Conservation (phyloP, 2,329 filamentous ascomycete species). For the Zymoseptoria ardabiliae region DNA sequence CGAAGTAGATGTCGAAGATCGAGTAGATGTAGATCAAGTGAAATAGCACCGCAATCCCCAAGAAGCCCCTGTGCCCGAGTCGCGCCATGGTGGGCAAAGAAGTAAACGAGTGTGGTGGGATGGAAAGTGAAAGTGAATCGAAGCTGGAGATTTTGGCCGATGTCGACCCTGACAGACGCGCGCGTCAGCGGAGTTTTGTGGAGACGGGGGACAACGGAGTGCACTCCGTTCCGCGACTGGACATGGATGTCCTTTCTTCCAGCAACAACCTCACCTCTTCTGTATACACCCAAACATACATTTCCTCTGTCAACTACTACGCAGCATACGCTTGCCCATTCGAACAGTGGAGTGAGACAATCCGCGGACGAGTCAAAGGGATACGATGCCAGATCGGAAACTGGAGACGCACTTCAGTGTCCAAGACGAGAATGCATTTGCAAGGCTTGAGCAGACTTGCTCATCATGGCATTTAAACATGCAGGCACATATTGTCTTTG, state of each 20-base stretch:
- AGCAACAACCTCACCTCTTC: neutral
- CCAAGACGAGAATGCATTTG: neutral
- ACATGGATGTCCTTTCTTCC: neutral
- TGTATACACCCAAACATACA: neutral
- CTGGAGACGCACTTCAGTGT: neutral
- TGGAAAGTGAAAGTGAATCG: neutral
- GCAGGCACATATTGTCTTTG: too few relatives aligned
- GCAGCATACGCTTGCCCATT: neutral
- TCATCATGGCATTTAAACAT: too few relatives aligned
- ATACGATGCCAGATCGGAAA: neutral
- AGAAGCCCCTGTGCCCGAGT: slow-evolving; percentile 67
- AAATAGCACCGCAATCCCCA: slow-evolving; percentile 83
- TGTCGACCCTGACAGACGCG: neutral
- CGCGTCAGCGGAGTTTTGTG: neutral
- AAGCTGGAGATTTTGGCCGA: neutral
- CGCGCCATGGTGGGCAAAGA: slow-evolving; percentile 39
- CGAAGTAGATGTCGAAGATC: slow-evolving; percentile 98
- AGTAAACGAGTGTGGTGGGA: neutral
- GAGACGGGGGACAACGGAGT: too few relatives aligned
- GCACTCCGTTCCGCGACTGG: neutral
- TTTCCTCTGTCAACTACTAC: neutral
- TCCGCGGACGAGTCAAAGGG: neutral
- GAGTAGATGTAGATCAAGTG: slow-evolving; percentile 90
- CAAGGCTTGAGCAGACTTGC: neutral
- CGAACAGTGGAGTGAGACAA: neutral